Conservation (phyloP, 1,284 basidiomycete species). For the Salmacisia buchloeana region DNA sequence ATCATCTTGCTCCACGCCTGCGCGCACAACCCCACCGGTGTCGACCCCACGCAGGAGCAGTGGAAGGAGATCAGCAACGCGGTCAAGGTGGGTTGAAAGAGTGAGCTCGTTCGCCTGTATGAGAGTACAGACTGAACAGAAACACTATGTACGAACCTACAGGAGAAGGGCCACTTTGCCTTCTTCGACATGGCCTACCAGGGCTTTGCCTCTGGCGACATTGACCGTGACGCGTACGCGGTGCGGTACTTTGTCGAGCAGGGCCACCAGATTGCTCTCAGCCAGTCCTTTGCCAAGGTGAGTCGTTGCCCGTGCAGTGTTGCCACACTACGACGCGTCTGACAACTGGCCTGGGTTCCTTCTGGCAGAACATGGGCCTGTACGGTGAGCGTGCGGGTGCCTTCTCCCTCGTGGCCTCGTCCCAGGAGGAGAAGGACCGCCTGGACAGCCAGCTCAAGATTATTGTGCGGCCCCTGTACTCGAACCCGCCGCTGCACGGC, state of each 20-base stretch:
- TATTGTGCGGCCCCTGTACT: conserved; percentile 94
- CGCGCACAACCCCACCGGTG: conserved; percentile 56
- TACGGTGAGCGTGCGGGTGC: conserved; percentile 51
- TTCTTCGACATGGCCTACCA: conserved; percentile 91
- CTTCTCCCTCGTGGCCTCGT: conserved; percentile 40
- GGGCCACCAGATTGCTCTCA: conserved; percentile 43
- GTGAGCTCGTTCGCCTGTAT: background rate
- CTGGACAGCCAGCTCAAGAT: conserved; percentile 64
- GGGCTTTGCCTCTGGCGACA: conserved; percentile 49
- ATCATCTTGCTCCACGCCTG: conserved; percentile 58
- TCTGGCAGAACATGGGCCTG: conserved; percentile 48
- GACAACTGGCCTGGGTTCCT: background rate
- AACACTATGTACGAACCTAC: background rate
- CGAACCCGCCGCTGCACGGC: conserved; percentile 86
- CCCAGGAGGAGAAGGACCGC: conserved; percentile 43
- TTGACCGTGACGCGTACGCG: conserved; percentile 47
- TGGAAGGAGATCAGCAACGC: conserved; percentile 48
- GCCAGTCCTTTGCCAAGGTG: conserved; percentile 45
- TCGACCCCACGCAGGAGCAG: conserved; percentile 50
- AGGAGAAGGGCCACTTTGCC: conserved; percentile 78
- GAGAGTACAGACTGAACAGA: background rate
- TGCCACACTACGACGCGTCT: background rate
- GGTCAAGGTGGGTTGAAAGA: conserved; percentile 21
- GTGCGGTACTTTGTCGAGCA: conserved; percentile 52
- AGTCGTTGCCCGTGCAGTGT: background rate